Evolutionary conservation across 108 stramenopile genomes (phyloP).

Genomic region (Cyclotella baltica): DNA sequence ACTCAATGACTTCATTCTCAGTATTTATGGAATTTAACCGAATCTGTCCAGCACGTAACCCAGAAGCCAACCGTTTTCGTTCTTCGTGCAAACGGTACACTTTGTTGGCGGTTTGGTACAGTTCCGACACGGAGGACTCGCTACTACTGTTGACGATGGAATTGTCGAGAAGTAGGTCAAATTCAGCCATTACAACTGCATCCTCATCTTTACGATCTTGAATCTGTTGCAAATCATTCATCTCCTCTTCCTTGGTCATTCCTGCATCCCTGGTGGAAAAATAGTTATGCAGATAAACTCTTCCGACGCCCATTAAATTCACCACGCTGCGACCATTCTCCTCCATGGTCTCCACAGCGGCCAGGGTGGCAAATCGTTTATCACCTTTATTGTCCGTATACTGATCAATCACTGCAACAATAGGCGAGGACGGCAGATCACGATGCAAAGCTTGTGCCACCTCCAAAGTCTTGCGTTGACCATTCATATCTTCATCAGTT

Average conservation of each 20-base stretch:
- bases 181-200: constrained; percentile 64
- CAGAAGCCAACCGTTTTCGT: constrained; percentile 57
- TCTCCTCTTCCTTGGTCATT: constrained; percentile 36
- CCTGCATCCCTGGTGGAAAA: constrained; percentile 29
- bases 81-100: constrained; percentile 63
- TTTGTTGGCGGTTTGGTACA: constrained; percentile 54
- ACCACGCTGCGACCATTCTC: constrained; percentile 39
- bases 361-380: constrained; percentile 62
- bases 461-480: constrained; percentile 33
- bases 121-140: constrained; percentile 60
- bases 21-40: constrained; percentile 36
- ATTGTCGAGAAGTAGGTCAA: constrained; percentile 58
- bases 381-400: constrained; percentile 21
- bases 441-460: constrained; percentile 26
- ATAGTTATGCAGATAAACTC: constrained; percentile 59
- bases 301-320: constrained; percentile 67
- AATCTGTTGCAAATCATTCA: constrained; percentile 17
- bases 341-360: constrained; percentile 62
- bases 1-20: constrained; percentile 32
- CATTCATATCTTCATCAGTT: constrained; percentile 17
- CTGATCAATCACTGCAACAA: constrained; percentile 63
- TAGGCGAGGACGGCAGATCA: constrained; percentile 58
- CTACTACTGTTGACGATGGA: constrained; percentile 31
- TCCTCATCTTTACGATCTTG: constrained; percentile 22
- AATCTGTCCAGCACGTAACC: constrained; percentile 52